Evolutionary conservation across 2,329 filamentous ascomycete genomes (phyloP).

Genomic region (Chaetoscypha palmicola): DNA sequence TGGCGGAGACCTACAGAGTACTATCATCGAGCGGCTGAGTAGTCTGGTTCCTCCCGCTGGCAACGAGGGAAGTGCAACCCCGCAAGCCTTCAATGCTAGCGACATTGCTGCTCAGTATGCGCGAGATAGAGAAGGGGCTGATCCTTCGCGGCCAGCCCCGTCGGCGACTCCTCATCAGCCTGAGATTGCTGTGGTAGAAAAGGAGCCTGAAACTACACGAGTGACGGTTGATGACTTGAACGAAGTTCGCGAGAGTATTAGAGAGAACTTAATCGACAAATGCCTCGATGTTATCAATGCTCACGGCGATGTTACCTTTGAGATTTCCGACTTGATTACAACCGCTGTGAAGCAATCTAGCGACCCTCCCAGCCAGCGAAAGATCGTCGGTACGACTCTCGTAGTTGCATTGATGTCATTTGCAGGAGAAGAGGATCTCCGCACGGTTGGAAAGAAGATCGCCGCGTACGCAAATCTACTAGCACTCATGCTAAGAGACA

Average conservation of each 20-base stretch:
- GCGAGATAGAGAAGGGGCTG: not conserved
- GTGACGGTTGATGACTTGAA: conserved; percentile 75
- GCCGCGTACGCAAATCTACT: conserved; percentile 89
- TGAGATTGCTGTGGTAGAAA: conserved; percentile 1
- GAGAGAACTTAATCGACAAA: conserved; percentile 75
- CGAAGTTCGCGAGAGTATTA: conserved; percentile 62
- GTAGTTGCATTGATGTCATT: conserved; percentile 75
- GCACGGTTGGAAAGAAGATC: conserved; percentile 52
- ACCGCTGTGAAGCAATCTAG: conserved; percentile 57
- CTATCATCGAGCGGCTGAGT: conserved; percentile 17
- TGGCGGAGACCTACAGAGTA: conserved; percentile 2
- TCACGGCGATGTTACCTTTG: conserved; percentile 83
- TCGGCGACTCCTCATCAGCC: conserved; percentile 6
- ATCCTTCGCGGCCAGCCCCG: conserved; percentile 1
- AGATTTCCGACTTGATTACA: conserved; percentile 79
- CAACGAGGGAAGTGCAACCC: conserved; percentile 3
- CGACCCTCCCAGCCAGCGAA: conserved; percentile 49
- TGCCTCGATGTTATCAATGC: conserved; percentile 85
- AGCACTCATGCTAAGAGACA: conserved; percentile 78
- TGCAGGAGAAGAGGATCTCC: conserved; percentile 50
- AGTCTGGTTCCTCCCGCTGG: conserved; percentile 7
- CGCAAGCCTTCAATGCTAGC: not conserved
- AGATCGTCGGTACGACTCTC: conserved; percentile 75
- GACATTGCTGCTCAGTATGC: not conserved
- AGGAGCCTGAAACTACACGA: conserved; percentile 14